Evolutionary conservation across 2,329 filamentous ascomycete genomes (phyloP).

Genomic region (Aureobasidium leucospermi): DNA sequence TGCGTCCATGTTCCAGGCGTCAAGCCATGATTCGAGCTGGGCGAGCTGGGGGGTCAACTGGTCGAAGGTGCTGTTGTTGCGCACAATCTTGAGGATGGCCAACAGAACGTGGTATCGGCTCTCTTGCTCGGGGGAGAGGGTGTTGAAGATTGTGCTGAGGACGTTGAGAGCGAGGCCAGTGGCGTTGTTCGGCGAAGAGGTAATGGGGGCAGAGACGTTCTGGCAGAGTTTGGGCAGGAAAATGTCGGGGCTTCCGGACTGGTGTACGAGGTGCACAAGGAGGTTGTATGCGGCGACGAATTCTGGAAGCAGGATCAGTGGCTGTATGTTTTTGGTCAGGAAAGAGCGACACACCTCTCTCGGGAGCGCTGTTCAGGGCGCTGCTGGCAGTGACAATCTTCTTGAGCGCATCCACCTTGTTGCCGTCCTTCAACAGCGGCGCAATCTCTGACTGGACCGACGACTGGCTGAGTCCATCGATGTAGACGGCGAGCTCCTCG

Average conservation of each 20-base stretch:
- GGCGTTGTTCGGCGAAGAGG: constrained; percentile 78
- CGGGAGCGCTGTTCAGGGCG: constrained; percentile 74
- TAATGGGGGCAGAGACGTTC: constrained; percentile 80
- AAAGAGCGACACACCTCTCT: constrained; percentile 57
- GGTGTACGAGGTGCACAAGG: constrained; percentile 83
- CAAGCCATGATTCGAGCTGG: constrained; percentile 74
- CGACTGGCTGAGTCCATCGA: constrained; percentile 70
- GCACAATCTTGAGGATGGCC: constrained; percentile 78
- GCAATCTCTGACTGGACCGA: constrained; percentile 56
- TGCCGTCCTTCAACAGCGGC: constrained; percentile 56
- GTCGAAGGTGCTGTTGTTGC: constrained; percentile 58
- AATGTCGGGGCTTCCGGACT: constrained; percentile 76
- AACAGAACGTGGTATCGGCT: constrained; percentile 86
- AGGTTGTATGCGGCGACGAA: constrained; percentile 96
- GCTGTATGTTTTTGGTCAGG: not conserved
- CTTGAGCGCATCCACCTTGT: constrained; percentile 62
- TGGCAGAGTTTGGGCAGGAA: constrained; percentile 83
- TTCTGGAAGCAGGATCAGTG: constrained; percentile 45
- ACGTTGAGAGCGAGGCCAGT: constrained; percentile 80
- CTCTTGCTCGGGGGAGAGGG: constrained; percentile 67
- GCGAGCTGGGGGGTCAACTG: constrained; percentile 75
- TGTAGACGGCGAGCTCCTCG: constrained; percentile 89
- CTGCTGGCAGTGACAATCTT: constrained; percentile 77
- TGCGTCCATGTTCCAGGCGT: constrained; percentile 72
- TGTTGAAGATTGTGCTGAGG: constrained; percentile 94